Base-by-base conservation (phyloP, 306 rosid genomes). In the Cucurbita maxima region DNA sequence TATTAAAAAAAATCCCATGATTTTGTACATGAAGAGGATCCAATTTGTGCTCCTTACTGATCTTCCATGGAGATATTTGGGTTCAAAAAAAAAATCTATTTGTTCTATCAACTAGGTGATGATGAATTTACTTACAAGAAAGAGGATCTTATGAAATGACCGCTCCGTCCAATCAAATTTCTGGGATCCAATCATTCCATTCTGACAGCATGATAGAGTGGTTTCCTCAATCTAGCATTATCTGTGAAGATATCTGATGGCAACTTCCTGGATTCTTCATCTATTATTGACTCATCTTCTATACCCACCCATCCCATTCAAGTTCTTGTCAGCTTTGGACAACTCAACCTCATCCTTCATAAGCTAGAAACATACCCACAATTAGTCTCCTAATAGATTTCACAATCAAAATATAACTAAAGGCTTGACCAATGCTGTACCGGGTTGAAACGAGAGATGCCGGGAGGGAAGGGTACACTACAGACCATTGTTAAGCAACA, bases 1-100 rank as follows among this genome's bases (percentile, higher is more conserved):
- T 69, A 69, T 69, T 68, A 18, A 20, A 11, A 67, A 66, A 45
- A 43, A 30, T 30, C 19, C 56, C 73, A 47, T 22, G 73, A 67
- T 67, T 56, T 68, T 68, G 58, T 68, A 68, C 73, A 48, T 48
- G 58, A 68, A 48, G 48, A 48, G 73, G 58, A 69, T 69, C 73
- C 58, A 69, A 22, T 69, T 47, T 13, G 58, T 47, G 55, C 41
- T 45, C 72, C 22, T 67, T 67, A 56, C 72, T 67, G 20, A 67
- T 67, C 55, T 44, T 53, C 54, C 52, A 63, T 64, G 9, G 16
- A 16, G 25, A 41, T 67, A 37, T 22, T 36, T 57, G 52, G 10
- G 34, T 30, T 30, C 3, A 30, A 30, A 30, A 30, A 30, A 14
- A 51, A 22, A 67, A 67, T 52, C 5, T 1, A 16, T 34, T 71